Conservation (phyloP, 2,329 filamentous ascomycete genomes). For the Microcyclosporella mali region DNA sequence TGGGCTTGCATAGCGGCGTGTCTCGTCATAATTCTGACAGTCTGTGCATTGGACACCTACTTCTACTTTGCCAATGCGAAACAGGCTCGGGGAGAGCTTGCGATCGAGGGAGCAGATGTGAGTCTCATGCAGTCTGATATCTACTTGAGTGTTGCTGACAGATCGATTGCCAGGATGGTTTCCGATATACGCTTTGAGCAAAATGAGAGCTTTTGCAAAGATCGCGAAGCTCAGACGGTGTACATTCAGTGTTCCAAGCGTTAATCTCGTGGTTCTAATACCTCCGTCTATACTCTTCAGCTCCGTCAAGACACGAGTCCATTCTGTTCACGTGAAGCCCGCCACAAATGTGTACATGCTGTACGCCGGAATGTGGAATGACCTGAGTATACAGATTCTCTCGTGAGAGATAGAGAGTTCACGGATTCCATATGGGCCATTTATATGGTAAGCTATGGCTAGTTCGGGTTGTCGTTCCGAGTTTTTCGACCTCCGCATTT, state of each 20-base stretch:
- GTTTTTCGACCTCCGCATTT: too few relatives aligned
- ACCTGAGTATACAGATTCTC: too few relatives aligned
- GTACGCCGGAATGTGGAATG: too few relatives aligned
- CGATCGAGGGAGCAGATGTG: conserved; percentile 20
- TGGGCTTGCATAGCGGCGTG: conserved; percentile 22
- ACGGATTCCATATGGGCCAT: too few relatives aligned
- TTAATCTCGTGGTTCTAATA: neutral
- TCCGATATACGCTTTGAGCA: conserved; percentile 14
- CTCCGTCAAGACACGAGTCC: too few relatives aligned
- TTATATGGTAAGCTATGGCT: too few relatives aligned
- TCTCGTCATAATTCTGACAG: conserved; percentile 19
- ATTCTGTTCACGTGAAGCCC: too few relatives aligned
- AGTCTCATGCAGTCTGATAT: conserved; percentile 1
- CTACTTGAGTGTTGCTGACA: neutral
- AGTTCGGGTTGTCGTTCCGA: too few relatives aligned
- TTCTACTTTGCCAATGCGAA: conserved; percentile 20
- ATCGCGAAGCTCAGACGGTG: neutral
- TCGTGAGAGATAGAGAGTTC: too few relatives aligned
- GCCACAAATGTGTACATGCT: too few relatives aligned
- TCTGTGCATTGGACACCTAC: conserved; percentile 14
- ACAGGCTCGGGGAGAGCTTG: conserved; percentile 14
- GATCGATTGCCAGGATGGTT: conserved; percentile 11
- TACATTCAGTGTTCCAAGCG: neutral
- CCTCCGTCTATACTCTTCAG: too few relatives aligned
- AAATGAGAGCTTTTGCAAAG: too few relatives aligned